These are phyloP conservation scores for Iberis pinnata DNA, from an alignment of 345 rosid species.

Conservation along the genomic window DNA sequence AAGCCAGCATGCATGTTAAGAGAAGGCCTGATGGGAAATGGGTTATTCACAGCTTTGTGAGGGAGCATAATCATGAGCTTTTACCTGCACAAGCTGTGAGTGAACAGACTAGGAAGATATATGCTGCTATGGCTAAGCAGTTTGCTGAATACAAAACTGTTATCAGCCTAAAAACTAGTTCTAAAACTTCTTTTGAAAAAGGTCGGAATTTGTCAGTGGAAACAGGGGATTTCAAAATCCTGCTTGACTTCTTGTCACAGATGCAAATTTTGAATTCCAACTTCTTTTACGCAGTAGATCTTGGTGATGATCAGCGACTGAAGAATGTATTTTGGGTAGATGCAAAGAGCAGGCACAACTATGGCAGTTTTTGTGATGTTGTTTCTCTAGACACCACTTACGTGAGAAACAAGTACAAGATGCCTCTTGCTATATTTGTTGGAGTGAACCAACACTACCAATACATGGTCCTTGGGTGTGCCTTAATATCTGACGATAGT, in stretches of 20 bases:
- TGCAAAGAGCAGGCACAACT: slow-evolving; percentile 59
- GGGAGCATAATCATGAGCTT: slow-evolving; percentile 69
- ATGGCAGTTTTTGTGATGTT: slow-evolving; percentile 50
- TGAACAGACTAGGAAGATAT: slow-evolving; percentile 62
- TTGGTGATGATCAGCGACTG: slow-evolving; percentile 52
- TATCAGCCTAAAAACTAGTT: slow-evolving; percentile 38
- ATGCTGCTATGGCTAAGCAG: slow-evolving; percentile 66
- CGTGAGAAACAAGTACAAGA: slow-evolving; percentile 52
- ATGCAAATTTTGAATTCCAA: slow-evolving; percentile 51
- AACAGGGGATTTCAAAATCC: slow-evolving; percentile 40
- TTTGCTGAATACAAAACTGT: slow-evolving; percentile 62
- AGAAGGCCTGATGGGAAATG: slow-evolving; percentile 68
- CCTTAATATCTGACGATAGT: slow-evolving; percentile 53
- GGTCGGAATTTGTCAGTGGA: slow-evolving; percentile 41
- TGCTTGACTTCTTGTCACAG: slow-evolving; percentile 43
- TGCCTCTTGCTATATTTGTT: slow-evolving; percentile 54
- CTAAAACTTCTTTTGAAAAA: slow-evolving; percentile 42
- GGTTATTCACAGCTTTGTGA: slow-evolving; percentile 60
- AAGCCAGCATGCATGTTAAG: slow-evolving; percentile 81
- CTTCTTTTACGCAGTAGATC: slow-evolving; percentile 57
- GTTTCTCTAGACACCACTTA: slow-evolving; percentile 54
- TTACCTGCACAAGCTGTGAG: slow-evolving; percentile 75
- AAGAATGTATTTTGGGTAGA: slow-evolving; percentile 60
- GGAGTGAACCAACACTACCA: slow-evolving; percentile 71
- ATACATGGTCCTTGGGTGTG: slow-evolving; percentile 58